These are phyloP conservation scores for Gossypium stocksii DNA, from an alignment of 345 rosid genomes.

Conservation along the genomic window DNA sequence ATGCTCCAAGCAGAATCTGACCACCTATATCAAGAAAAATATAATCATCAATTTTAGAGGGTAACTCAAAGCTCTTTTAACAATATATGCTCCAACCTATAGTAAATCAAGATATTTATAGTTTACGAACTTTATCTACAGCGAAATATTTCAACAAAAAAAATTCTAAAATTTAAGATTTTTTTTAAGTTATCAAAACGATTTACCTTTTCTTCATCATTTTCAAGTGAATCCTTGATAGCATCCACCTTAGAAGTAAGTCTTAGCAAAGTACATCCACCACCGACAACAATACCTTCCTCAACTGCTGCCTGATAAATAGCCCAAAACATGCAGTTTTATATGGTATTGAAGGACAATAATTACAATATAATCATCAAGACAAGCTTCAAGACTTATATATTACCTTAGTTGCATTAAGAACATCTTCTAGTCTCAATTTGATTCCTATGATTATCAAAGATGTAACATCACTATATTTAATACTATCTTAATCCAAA, in stretches of 20 bases:
- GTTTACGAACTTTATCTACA: too few species aligned
- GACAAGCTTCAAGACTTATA: background rate
- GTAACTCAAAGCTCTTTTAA: too few species aligned
- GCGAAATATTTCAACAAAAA: background rate
- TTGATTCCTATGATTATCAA: conserved; percentile 17
- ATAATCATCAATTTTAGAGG: too few species aligned
- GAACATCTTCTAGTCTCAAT: conserved; percentile 96
- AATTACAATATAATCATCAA: background rate
- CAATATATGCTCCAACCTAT: too few species aligned
- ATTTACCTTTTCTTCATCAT: conserved; percentile 84
- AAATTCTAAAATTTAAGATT: background rate
- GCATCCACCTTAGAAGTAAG: conserved; percentile 72
- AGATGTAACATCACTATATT: too few species aligned
- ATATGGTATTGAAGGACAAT: background rate
- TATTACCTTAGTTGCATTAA: conserved; percentile 90
- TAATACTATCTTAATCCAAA: too few species aligned
- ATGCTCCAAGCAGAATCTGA: too few species aligned
- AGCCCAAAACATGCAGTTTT: background rate
- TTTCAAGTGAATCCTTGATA: conserved; percentile 63
- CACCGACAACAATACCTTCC: conserved; percentile 91
- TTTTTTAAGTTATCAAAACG: background rate
- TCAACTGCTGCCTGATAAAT: conserved; percentile 69
- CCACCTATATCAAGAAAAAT: too few species aligned
- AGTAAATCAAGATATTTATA: too few species aligned
- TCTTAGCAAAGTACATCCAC: conserved; percentile 76